Evolutionary conservation across 1,284 basidiomycete species (phyloP).

Genomic region (Rhodofomes roseus): DNA sequence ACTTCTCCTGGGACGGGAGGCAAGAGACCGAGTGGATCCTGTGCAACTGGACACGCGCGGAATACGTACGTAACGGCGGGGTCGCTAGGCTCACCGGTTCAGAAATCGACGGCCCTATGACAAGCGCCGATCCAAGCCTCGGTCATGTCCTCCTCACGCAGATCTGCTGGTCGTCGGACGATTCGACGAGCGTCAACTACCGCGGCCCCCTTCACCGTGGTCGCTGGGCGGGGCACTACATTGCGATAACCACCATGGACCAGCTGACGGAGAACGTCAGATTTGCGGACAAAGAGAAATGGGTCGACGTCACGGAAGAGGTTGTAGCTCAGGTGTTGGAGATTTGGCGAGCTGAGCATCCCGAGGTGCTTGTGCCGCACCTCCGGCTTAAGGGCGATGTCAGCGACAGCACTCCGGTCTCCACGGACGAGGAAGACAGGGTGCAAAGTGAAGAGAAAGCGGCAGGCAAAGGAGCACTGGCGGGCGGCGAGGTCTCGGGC

Average conservation of each 20-base stretch:
- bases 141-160: conserved; percentile 12
- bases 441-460: background rate
- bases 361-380: background rate
- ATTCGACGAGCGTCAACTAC: background rate
- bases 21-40: conserved; percentile 1
- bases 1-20: background rate
- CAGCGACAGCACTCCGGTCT: background rate
- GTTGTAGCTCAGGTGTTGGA: background rate
- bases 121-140: background rate
- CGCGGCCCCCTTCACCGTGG: conserved; percentile 7
- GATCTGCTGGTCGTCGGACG: conserved; percentile 15
- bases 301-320: conserved; percentile 15
- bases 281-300: background rate
- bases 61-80: background rate
- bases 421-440: background rate
- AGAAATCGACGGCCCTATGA: background rate
- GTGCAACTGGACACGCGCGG: background rate
- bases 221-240: conserved; percentile 24
- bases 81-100: background rate
- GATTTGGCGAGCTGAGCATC: background rate
- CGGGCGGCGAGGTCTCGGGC: no score
- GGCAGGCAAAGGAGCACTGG: no score
- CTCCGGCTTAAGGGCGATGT: background rate
- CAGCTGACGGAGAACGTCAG: background rate
- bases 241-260: conserved; percentile 26